A percentile compares a stretch with the other conserved stretches of the same genome.
These are phyloP conservation scores for Pilatotrama ljubarskyi DNA, from an alignment of 768 basidiomycete species.

Conservation along the genomic window DNA sequence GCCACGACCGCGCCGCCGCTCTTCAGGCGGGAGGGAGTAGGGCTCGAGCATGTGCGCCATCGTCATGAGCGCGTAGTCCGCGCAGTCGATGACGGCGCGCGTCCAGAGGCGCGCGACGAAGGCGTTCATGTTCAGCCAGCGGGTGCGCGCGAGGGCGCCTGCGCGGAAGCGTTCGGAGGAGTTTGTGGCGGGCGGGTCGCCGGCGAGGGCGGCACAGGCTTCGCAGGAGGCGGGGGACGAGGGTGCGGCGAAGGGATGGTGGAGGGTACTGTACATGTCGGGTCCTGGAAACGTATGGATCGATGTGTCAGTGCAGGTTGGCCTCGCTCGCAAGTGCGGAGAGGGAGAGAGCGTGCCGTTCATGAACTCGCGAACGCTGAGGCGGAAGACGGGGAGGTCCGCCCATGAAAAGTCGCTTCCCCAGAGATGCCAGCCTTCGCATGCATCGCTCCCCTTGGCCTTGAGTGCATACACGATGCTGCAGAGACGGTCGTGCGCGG, in stretches of 20 bases:
- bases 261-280: too few species aligned
- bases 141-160: neutral
- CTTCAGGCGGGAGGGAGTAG: neutral
- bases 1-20: too few species aligned
- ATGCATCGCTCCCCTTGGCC: neutral
- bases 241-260: too few species aligned
- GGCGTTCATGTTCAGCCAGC: slow-evolving; percentile 10
- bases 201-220: neutral
- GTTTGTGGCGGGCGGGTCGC: neutral
- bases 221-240: too few species aligned
- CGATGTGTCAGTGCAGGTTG: too few species aligned
- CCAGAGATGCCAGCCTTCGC: slow-evolving; percentile 13
- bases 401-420: neutral
- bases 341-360: slow-evolving; percentile 2
- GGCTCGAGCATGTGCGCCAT: slow-evolving; percentile 11
- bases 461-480: slow-evolving; percentile 1
- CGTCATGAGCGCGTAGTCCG: slow-evolving; percentile 6
- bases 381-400: slow-evolving; percentile 4
- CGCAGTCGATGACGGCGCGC: slow-evolving; percentile 4
- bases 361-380: slow-evolving; percentile 3
- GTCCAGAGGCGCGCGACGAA: slow-evolving; percentile 14
- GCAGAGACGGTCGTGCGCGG: slow-evolving; percentile 4
- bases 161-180: neutral
- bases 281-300: too few species aligned
- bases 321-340: too few species aligned